Evolutionary conservation across 257 asterid species (phyloP).

Genomic region (Apocynum venetum): DNA sequence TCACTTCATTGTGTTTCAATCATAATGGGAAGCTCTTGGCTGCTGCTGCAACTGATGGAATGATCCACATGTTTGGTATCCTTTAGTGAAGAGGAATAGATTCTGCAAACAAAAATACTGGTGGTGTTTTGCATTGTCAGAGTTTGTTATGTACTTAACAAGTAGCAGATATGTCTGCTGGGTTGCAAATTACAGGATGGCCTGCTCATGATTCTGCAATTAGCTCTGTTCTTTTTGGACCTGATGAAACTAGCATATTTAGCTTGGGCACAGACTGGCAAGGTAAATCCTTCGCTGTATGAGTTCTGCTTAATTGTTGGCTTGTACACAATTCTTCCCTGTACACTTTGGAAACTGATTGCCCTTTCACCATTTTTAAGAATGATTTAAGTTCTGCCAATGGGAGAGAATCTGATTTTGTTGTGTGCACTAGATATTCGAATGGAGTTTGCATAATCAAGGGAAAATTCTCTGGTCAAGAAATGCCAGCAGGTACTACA

Average conservation of each 20-base stretch:
- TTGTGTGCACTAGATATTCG: conserved; percentile 58
- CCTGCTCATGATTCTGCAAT: conserved; percentile 95
- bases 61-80: conserved; percentile 99
- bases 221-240: conserved; percentile 84
- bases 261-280: conserved; percentile 89
- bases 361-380: not conserved
- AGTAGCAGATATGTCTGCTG: conserved; percentile 84
- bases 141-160: conserved; percentile 36
- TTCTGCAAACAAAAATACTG: conserved; percentile 4
- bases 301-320: conserved; percentile 18
- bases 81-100: conserved; percentile 24
- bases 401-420: conserved; percentile 27
- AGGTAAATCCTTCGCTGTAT: conserved; percentile 47
- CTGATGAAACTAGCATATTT: conserved; percentile 94
- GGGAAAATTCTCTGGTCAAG: conserved; percentile 87
- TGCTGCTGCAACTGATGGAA: conserved; percentile 95
- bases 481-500: conserved; percentile 72
- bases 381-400: not conserved
- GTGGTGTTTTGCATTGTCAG: not conserved
- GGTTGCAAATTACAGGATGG: conserved; percentile 97
- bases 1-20: conserved; percentile 85
- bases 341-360: not conserved
- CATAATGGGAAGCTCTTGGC: conserved; percentile 99
- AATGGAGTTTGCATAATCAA: conserved; percentile 99
- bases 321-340: conserved; percentile 6